These are phyloP conservation scores for Aureobasidium namibiae DNA, from an alignment of 2,329 filamentous ascomycete genomes.

Conservation along the genomic window DNA sequence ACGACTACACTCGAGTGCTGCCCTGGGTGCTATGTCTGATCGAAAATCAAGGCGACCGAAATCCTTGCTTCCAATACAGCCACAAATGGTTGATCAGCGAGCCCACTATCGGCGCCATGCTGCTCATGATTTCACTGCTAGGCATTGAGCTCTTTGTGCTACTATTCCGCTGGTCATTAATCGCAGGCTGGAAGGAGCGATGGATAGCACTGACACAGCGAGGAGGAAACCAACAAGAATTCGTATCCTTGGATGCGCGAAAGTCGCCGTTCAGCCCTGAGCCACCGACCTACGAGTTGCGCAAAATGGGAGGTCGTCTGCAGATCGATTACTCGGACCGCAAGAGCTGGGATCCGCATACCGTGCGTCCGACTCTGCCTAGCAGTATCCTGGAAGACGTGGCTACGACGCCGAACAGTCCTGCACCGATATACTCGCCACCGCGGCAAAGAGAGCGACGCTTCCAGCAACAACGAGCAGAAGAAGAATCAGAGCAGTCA, in stretches of 20 bases:
- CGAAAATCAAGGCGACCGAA: slow-evolving; percentile 49
- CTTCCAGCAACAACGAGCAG: background rate
- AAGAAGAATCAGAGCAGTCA: background rate
- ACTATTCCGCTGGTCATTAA: slow-evolving; percentile 75
- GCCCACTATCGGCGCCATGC: slow-evolving; percentile 68
- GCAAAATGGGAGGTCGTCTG: background rate
- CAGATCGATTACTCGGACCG: background rate
- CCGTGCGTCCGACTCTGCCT: background rate
- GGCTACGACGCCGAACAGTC: background rate
- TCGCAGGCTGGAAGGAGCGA: slow-evolving; percentile 71
- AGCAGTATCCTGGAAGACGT: background rate
- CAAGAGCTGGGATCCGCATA: background rate
- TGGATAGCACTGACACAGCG: slow-evolving; percentile 36
- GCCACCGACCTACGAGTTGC: slow-evolving; percentile 1
- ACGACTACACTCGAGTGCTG: slow-evolving; percentile 47
- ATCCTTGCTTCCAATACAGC: slow-evolving; percentile 56
- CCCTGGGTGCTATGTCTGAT: slow-evolving; percentile 70
- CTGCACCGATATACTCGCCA: background rate
- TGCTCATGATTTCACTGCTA: slow-evolving; percentile 71
- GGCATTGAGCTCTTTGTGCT: slow-evolving; percentile 80
- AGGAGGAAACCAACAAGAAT: slow-evolving; percentile 58
- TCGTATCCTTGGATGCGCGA: slow-evolving; percentile 76
- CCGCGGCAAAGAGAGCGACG: background rate
- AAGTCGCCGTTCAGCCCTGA: background rate
- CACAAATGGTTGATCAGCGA: slow-evolving; percentile 60